Percentiles rank a stretch among this genome's conserved stretches.
Evolutionary conservation across 1,284 basidiomycete genomes (phyloP).

Genomic region (Leccinum subfulvum): DNA sequence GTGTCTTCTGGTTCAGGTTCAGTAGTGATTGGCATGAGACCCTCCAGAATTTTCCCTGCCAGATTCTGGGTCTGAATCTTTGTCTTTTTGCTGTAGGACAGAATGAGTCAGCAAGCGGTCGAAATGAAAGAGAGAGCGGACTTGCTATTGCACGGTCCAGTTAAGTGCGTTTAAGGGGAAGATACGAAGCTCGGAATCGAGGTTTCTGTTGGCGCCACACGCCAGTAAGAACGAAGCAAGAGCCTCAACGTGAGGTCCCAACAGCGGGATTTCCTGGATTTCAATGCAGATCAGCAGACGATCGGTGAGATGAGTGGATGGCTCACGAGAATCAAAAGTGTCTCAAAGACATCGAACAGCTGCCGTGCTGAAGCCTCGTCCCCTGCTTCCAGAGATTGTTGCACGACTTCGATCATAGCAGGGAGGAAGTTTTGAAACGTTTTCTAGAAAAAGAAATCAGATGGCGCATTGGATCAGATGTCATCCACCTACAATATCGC

Average conservation of each 20-base stretch:
- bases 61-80: constrained; percentile 90
- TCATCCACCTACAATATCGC: constrained; percentile 67
- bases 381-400: constrained; percentile 79
- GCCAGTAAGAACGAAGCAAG: constrained; percentile 88
- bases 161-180: constrained; percentile 93
- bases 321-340: constrained; percentile 84
- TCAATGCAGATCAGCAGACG: constrained; percentile 8
- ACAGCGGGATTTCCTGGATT: constrained; percentile 82
- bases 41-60: constrained; percentile 85
- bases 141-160: constrained; percentile 92
- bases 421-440: constrained; percentile 90
- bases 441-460: constrained; percentile 48
- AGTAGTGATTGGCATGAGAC: constrained; percentile 91
- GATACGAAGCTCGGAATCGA: constrained; percentile 83
- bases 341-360: constrained; percentile 95
- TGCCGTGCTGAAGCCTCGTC: constrained; percentile 86
- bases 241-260: constrained; percentile 86
- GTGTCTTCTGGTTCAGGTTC: constrained; percentile 87
- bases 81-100: constrained; percentile 81
- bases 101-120: constrained; percentile 1
- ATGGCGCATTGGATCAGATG: not conserved
- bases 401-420: constrained; percentile 87
- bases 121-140: not conserved
- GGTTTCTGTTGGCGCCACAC: constrained; percentile 78
- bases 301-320: not conserved